Base-by-base conservation (phyloP, 257 asterid genomes). In the Gentiana straminea region DNA sequence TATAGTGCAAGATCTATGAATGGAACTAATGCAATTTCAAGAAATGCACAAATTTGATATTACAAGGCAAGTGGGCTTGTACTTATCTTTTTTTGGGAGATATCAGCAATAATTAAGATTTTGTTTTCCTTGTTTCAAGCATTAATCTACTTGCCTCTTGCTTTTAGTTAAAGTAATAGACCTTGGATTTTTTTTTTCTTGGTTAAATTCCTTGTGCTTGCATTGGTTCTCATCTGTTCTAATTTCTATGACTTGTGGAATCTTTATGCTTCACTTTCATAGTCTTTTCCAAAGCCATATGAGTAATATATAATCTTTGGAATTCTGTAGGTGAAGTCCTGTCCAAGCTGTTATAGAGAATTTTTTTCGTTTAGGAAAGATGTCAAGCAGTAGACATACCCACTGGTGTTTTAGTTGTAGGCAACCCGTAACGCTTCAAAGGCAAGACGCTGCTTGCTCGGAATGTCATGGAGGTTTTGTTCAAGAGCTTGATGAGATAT, bases 341-440 rank as follows among this genome's bases (percentile, higher is more conserved):
- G 52, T 33, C 34, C 55, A 12, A 60, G 12, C 35, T n/a, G 51
- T 24, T 10, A 61, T 63, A 11, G 10, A 9, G 50, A 34, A 33
- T 33, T 24, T 8, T 1, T 13, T 51, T 41, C 4, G 46, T 54
- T 44, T 48, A 32, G 55, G 52, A 53, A 66, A 61, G 76, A 90
- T 84, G 94, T 77, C 95, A 32, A 77, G 69, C 34, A 69, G 69
- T 4, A 70, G 83, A 51, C 69, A 80, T 54, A 79, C 85, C 8
- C 97, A 87, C 64, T 92, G 98, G 97, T 92, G 98, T 65, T 69
- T 83, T 52, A 81, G 69, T 65, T 92, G 98, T 61, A 68, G 81
- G 49, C 97, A 88, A 52, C 87, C 94, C 0, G 82, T 92, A 34
- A 65, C 66, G 51, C 81, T 88, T 37, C 65, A 37, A 41, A 63